Conservation (phyloP, 805 yeast genomes). For the Candida easanensis region DNA sequence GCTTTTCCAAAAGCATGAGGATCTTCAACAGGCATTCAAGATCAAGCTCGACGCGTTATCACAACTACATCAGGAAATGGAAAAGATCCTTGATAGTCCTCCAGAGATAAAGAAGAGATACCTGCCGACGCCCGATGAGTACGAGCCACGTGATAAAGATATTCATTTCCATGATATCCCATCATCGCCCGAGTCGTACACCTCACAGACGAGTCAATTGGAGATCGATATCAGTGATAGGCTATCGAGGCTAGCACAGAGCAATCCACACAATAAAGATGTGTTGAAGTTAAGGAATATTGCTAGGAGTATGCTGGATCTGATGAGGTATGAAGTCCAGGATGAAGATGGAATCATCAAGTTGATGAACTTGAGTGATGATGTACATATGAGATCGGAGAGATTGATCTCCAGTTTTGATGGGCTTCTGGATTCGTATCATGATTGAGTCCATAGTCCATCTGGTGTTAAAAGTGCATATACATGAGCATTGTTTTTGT, state of each 20-base stretch:
- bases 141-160: neutral
- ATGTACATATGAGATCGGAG: conserved; percentile 11
- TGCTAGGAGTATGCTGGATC: conserved; percentile 14
- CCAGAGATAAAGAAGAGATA: neutral
- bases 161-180: conserved; percentile 12
- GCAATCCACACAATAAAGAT: conserved; percentile 12
- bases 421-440: conserved; percentile 17
- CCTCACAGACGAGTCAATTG: conserved; percentile 16
- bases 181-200: conserved; percentile 23
- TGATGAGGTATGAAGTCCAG: conserved; percentile 15
- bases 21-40: conserved; percentile 4
- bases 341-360: conserved; percentile 13
- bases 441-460: too few species aligned
- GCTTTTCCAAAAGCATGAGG: conserved; percentile 7
- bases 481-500: too few species aligned
- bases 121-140: conserved; percentile 22
- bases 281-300: conserved; percentile 21
- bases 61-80: conserved; percentile 8
- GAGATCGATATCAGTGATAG: conserved; percentile 22
- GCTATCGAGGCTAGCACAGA: conserved; percentile 14
- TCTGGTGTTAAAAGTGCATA: too few species aligned
- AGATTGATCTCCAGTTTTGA: conserved; percentile 11
- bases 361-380: conserved; percentile 16
- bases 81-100: neutral
- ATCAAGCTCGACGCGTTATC: conserved; percentile 1